Evolutionary conservation across 495 filamentous ascomycete genomes (phyloP), one percentile per base, ranked within the genome.

Genomic region (Aeminium ludgeri): DNA sequence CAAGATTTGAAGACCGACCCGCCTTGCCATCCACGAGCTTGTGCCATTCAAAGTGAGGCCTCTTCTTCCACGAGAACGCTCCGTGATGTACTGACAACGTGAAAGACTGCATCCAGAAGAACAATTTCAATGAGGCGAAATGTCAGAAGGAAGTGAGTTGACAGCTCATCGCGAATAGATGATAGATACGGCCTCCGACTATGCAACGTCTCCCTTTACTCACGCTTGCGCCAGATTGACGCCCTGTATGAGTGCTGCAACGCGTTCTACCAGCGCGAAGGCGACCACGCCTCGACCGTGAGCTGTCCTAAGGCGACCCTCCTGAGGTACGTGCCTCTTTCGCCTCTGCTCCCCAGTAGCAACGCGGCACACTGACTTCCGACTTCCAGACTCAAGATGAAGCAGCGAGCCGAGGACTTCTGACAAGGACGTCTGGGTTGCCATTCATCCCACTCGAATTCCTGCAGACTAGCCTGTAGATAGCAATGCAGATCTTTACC

Each of bases 181-280:
- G 3, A 25, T 25, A 8, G 23, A 25, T 25, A 25, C 16, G 2
- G 27, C 12, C 34, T 32, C n/a, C 1, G 10, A 18, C 23, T 25
- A 8, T 4, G 23, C 23, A 3, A 25, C 10, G n/a, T 19, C 11
- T 20, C 6, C 6, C 32, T n/a, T 1, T 32, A 36, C 17, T 45
- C 25, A 38, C 20, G 15, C 20, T 25, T 1, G 20, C 23, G 23
- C 67, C 67, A 89, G 51, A 72, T 99, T 35, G 80, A 94, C 56
- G 81, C 84, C n/a, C 63, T 99, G 17, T 99, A 96, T 57, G 78
- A 89, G 54, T 99, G 89, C 57, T 99, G 89, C 60, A 77, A 85
- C 48, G 65, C 69, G 23, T 92, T 99, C 59, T 96, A 99, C 62
- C 59, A 77, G 55, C 67, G 70, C 38, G 69, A 78, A 38, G 87